Conservation (phyloP, 257 asterid species). For the Solanum habrochaites region DNA sequence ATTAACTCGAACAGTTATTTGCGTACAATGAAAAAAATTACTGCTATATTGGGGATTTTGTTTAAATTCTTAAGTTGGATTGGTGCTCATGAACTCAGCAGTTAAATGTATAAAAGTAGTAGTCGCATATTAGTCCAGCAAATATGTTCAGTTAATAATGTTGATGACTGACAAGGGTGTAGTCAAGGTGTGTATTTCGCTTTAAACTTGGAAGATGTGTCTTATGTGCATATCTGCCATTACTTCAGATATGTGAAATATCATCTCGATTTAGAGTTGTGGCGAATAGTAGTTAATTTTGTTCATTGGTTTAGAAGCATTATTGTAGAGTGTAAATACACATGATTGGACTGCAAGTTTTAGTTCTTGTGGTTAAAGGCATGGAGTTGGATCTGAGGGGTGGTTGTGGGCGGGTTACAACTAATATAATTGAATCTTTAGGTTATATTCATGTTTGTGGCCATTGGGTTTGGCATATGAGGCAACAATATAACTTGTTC, state of each 20-base stretch:
- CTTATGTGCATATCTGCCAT: neutral
- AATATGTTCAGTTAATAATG: neutral
- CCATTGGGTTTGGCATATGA: neutral
- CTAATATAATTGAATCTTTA: neutral
- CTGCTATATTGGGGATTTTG: neutral
- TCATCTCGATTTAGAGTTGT: neutral
- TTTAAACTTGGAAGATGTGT: neutral
- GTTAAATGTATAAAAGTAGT: neutral
- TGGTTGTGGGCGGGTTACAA: neutral
- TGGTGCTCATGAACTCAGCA: neutral
- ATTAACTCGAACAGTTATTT: neutral
- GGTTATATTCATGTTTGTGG: neutral
- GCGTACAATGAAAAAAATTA: neutral
- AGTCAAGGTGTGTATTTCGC: neutral
- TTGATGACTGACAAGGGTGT: neutral
- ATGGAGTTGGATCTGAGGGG: neutral
- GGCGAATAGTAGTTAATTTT: neutral
- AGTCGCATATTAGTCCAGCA: neutral
- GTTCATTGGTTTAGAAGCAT: neutral
- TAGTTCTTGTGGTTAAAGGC: neutral
- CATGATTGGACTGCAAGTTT: neutral
- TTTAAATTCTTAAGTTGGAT: neutral
- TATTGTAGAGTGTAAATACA: neutral
- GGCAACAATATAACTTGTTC: neutral
- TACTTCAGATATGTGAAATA: neutral